Conservation (phyloP, 148 eudicot genomes). For the Heliamphora exappendiculata region DNA sequence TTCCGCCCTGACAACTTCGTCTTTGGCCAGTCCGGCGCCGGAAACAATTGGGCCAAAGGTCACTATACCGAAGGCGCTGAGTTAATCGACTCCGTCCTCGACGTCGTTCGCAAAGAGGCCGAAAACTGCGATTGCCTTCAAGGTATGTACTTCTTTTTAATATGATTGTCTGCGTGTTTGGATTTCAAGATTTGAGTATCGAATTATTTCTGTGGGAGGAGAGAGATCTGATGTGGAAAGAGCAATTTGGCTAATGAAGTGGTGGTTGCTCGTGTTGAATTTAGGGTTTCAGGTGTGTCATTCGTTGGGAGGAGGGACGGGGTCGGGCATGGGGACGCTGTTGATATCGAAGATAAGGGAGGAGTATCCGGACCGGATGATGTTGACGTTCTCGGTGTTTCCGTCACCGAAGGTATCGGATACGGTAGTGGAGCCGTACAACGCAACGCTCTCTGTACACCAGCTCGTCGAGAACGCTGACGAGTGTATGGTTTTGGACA, state of each 20-base stretch:
- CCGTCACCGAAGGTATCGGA: slow-evolving; percentile 7
- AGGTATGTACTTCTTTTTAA: slow-evolving; percentile 13
- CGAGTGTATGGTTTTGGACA: slow-evolving; percentile 13
- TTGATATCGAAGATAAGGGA: slow-evolving; percentile 10
- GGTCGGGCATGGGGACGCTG: slow-evolving; percentile 6
- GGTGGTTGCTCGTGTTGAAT: background rate
- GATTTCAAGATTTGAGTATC: background rate
- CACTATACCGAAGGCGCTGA: slow-evolving; percentile 50
- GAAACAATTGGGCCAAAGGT: slow-evolving; percentile 46
- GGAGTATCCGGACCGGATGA: slow-evolving; percentile 10
- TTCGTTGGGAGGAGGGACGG: slow-evolving; percentile 12
- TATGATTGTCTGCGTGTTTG: background rate
- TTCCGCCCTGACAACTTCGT: slow-evolving; percentile 45
- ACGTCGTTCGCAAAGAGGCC: slow-evolving; percentile 45
- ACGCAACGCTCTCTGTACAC: slow-evolving; percentile 4
- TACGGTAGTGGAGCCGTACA: slow-evolving; percentile 5
- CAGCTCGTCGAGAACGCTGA: slow-evolving; percentile 9
- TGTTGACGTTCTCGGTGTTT: slow-evolving; percentile 6
- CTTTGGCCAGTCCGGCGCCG: slow-evolving; percentile 40
- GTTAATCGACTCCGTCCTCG: slow-evolving; percentile 42
- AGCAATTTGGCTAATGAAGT: background rate
- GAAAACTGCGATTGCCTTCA: slow-evolving; percentile 43
- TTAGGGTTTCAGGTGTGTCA: slow-evolving; percentile 11
- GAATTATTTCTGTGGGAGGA: background rate
- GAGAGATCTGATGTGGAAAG: background rate